Base-by-base conservation (phyloP, 148 eudicot genomes). In the Agrostemma githago region DNA sequence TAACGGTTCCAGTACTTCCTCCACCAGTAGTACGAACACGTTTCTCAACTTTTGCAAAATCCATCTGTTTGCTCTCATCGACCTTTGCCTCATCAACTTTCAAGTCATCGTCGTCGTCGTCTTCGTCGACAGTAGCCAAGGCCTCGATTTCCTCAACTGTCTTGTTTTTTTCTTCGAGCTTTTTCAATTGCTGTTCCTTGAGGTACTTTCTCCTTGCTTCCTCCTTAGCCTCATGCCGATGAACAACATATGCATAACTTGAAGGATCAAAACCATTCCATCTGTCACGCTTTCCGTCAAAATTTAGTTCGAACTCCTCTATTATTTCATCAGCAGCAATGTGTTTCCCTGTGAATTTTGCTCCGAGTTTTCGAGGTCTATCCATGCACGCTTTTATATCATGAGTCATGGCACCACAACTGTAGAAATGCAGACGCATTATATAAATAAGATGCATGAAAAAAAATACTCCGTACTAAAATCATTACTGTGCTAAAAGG, bases 21-120 rank as follows among this genome's bases (percentile, higher is more conserved):
- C 98, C 98, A 75, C 98, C 98, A 6, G 97, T 94, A 3, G 98
- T 94, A 62, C 98, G 97, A 72, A 94, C 98, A 87, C 97, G 97
- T 84, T 94, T 94, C 84, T 94, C 98, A 75, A 94, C 98, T 88
- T 94, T 94, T 1, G 96, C 96, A 70, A 94, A 94, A 77, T 94
- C 98, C 96, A 94, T 88, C 75, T 91, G 97, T 77, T 94, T 91
- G 86, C 98, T 94, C 81, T 94, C 98, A 72, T 94, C 97, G 74
- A 94, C 98, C 77, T 89, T 91, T 63, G 97, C 97, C 87, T 94
- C 97, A 77, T 94, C 97, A 62, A 89, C 86, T 81, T 86, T 94
- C 74, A 91, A 76, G 72, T 79, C 89, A 78, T 94, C 98, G 3
- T 91, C 98, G 56, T 85, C 82, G n/a, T 88, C 92, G 12, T 89